A percentile compares a stretch with the other conserved stretches of the same genome.
Evolutionary conservation across 2,329 filamentous ascomycete species (phyloP).

Genomic region (Colletotrichum tamarilloi): DNA sequence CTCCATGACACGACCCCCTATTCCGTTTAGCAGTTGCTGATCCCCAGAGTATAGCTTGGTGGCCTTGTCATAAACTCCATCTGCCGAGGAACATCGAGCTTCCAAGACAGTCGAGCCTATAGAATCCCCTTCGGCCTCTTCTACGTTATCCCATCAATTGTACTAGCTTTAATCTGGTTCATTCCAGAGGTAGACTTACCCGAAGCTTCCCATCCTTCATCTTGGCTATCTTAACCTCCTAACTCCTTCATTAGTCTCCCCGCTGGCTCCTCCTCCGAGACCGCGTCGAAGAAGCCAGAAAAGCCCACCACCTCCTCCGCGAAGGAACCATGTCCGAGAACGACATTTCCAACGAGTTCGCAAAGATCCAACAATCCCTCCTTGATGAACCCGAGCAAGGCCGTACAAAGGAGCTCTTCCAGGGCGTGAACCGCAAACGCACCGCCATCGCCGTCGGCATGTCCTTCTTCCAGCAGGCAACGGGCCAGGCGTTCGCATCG

Average conservation of each 20-base stretch:
- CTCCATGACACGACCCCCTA: neutral
- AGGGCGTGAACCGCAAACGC: constrained; percentile 40
- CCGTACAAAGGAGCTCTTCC: constrained; percentile 41
- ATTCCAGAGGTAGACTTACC: constrained; percentile 40
- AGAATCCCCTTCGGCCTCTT: constrained; percentile 49
- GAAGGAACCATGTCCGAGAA: constrained; percentile 38
- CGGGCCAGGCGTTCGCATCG: constrained; percentile 37
- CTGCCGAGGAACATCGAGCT: constrained; percentile 43
- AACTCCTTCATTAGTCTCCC: constrained; percentile 39
- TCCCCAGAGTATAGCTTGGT: constrained; percentile 25
- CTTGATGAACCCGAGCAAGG: constrained; percentile 30
- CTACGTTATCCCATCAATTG: constrained; percentile 45
- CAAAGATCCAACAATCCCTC: constrained; percentile 24
- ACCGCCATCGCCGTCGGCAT: constrained; percentile 40
- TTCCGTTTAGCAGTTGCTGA: too few relatives aligned
- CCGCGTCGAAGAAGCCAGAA: constrained; percentile 43
- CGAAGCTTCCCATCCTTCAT: neutral
- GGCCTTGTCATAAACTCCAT: constrained; percentile 43
- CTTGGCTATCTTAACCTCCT: neutral
- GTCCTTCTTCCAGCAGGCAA: constrained; percentile 39
- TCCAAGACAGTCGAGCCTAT: constrained; percentile 45
- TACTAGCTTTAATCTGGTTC: constrained; percentile 42
- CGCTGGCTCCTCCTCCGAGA: constrained; percentile 44
- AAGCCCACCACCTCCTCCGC: constrained; percentile 40
- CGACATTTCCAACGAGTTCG: constrained; percentile 40